Evolutionary conservation across 805 yeast species (phyloP), one percentile per base, ranked within the genome.

Genomic region (Zygotorulaspora chibaensis): DNA sequence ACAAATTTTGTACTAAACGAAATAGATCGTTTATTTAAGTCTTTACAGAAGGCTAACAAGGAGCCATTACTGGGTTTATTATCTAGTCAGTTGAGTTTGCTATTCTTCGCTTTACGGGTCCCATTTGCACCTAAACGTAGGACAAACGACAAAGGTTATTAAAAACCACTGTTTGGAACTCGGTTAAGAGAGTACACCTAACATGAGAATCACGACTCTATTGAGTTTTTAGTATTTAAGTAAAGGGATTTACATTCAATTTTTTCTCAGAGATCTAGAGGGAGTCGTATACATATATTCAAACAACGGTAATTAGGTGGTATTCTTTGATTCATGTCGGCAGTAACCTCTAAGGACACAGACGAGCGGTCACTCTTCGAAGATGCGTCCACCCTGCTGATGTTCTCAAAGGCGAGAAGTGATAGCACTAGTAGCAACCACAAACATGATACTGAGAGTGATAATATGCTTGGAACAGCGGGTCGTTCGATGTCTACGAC

Each of bases 301-400:
- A 5, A 29, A 5, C 33, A 29, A 29, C 33, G 15, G 15, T 12
- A 3, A 12, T 27, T 13, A 13, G 15, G 33, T 13, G 18, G 13
- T n/a, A n/a, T n/a, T n/a, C 9, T 11, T n/a, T n/a, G 3, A 10
- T 16, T 13, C 13, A 30, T 27, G 40, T 35, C 26, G 13, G 42
- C 17, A 11, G 30, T 37, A 35, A 45, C 33, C 8, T 33, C 31
- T 13, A 31, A 40, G 25, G 35, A 33, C 18, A 23, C 40, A 18
- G 42, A 48, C 29, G 60, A 57, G 18, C 54, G 52, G 18, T 65
- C 74, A 2, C 49, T 70, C 6, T 63, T 79, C 9, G 81, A 79
- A 52, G 84, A 80, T 65, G 84, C 85, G 1, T 77, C 83, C 13
- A 77, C 83, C 17, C 64, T 80, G 38, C 66, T 80, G 44, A 74